Conservation (phyloP, 169 alveolate genomes). For the Plasmodium inui region DNA sequence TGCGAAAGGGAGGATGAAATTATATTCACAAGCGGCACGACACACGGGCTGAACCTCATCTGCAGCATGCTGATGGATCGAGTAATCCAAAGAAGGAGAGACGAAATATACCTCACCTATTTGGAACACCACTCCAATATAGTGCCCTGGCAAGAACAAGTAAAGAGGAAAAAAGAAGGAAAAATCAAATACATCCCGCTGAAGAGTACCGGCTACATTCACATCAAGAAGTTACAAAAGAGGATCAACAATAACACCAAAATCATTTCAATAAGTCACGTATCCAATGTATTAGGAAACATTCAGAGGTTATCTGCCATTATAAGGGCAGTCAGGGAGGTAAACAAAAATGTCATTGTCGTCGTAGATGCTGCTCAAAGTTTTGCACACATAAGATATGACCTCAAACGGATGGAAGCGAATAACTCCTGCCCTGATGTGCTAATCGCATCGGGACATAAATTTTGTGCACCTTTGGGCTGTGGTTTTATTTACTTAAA, state of each 20-base stretch:
- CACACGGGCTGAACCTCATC: constrained; percentile 80
- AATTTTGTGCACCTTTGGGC: constrained; percentile 85
- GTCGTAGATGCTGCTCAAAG: constrained; percentile 84
- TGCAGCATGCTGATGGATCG: constrained; percentile 72
- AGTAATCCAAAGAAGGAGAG: constrained; percentile 64
- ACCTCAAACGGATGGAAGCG: constrained; percentile 68
- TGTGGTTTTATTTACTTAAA: constrained; percentile 81
- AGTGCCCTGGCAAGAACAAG: constrained; percentile 82
- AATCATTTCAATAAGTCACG: constrained; percentile 80
- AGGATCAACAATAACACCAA: constrained; percentile 60
- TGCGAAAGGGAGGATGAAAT: constrained; percentile 77
- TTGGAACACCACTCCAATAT: constrained; percentile 84
- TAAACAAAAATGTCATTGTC: constrained; percentile 68
- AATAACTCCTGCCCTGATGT: constrained; percentile 76
- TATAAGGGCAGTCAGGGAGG: constrained; percentile 68
- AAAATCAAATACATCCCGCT: constrained; percentile 75
- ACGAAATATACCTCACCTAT: constrained; percentile 77
- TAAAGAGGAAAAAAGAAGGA: constrained; percentile 55
- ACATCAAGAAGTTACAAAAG: constrained; percentile 74
- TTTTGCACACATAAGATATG: constrained; percentile 72
- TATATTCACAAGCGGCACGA: constrained; percentile 83
- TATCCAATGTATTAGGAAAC: constrained; percentile 81
- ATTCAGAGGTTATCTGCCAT: constrained; percentile 72
- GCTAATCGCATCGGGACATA: constrained; percentile 83
- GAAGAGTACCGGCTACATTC: constrained; percentile 74